Evolutionary conservation across 176 grass and related monocot species (phyloP), one percentile per base, ranked within the genome.

Genomic region (Guadua angustifolia): DNA sequence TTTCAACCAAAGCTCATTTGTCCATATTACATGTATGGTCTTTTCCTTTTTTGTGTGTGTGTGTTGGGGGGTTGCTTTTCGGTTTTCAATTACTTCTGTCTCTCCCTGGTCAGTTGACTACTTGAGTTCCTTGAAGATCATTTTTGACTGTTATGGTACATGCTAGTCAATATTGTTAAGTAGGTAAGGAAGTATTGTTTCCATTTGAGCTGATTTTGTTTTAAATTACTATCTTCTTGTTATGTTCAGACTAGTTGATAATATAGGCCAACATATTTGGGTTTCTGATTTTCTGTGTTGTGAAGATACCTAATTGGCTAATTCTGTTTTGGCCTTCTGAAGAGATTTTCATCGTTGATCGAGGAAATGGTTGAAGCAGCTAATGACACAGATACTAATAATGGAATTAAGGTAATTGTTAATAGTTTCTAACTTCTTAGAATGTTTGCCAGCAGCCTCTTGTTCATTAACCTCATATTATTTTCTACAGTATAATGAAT

Each of bases 291-390:
- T 71, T 72, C 2, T 85, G 11, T 78, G 16, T 49, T 16, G 2
- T 36, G 8, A 33, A 86, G 59, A 43, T 75, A 60, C 18, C 16
- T 19, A 53, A 53, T 53, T 78, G 26, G 74, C 69, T 90, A 36
- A 85, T 81, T 83, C 39, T 79, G 46, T 51, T 79, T 77, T 83
- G 43, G 40, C 24, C 84, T 84, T 88, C 16, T 79, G 38, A 87
- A 97, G 95, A 91, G 66, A 79, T 94, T 94, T 77, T 85, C 82
- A 47, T 77, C 14, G 72, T 83, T 97, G 75, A 83, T 91, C 13
- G 92, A 88, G 55, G 75, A 77, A 50, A 93, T 94, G 58, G 78
- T 82, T 79, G 78, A 91, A 86, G 75, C 82, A 71, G 73, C 79
- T 32, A 88, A 70, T 67, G 67, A 12, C 56, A 83, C 18, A 19